Conservation (phyloP, 148 eudicot species). For the Spergularia bocconei region DNA sequence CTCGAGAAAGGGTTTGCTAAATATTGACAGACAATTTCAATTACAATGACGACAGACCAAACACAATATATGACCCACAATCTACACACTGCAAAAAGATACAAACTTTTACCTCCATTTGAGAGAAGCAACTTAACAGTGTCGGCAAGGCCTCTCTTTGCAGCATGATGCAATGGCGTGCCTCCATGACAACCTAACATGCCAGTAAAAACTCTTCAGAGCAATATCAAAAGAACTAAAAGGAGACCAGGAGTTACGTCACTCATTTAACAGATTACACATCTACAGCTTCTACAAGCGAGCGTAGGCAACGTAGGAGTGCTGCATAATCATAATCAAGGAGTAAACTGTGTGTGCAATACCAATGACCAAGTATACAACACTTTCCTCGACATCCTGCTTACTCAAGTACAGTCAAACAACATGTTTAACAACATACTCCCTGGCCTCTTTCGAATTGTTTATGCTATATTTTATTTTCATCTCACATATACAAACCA, state of each 20-base stretch:
- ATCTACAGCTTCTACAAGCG: not conserved
- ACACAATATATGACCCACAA: not conserved
- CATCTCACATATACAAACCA: no score
- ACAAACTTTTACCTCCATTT: constrained; percentile 41
- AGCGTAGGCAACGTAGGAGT: not conserved
- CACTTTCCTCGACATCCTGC: not conserved
- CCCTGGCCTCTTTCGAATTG: no score
- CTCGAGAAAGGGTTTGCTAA: constrained; percentile 53
- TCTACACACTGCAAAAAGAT: not conserved
- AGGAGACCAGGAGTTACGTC: not conserved
- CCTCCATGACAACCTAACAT: constrained; percentile 54
- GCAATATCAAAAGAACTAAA: not conserved
- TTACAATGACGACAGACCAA: not conserved
- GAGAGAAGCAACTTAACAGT: constrained; percentile 49
- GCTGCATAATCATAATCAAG: not conserved
- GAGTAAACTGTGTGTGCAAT: not conserved
- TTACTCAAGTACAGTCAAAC: constrained; percentile 4
- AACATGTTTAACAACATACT: not conserved
- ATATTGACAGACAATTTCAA: constrained; percentile 12
- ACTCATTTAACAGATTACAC: not conserved
- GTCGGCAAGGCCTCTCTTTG: constrained; percentile 52
- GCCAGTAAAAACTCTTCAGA: not conserved
- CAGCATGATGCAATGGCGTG: constrained; percentile 63
- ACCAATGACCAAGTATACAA: not conserved
- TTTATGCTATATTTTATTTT: no score